These are phyloP conservation scores for Paecilomyces variotii DNA, from an alignment of 2,329 filamentous ascomycete genomes.

Conservation along the genomic window DNA sequence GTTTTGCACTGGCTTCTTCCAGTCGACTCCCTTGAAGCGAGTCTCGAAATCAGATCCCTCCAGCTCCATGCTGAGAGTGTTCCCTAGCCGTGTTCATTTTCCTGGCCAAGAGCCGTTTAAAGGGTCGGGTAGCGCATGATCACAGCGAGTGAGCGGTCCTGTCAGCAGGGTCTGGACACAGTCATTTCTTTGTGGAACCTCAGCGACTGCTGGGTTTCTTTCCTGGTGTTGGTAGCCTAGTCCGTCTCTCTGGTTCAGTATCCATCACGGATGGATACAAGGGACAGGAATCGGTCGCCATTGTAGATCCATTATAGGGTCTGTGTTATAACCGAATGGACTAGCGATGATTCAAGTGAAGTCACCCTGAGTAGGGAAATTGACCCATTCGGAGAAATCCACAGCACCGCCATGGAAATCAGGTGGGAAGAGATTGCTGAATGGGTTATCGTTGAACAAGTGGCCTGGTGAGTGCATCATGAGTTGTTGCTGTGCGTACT, in stretches of 20 bases:
- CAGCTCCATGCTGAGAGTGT: background rate
- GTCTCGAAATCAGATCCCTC: background rate
- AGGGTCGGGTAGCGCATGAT: background rate
- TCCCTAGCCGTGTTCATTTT: background rate
- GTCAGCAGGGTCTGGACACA: background rate
- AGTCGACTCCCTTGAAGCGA: background rate
- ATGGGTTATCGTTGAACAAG: conserved; percentile 26
- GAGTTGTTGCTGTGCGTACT: conserved; percentile 17
- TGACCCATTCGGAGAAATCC: conserved; percentile 35
- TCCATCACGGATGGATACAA: background rate
- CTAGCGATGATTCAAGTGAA: conserved; percentile 10
- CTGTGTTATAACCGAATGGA: background rate
- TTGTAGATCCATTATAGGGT: background rate
- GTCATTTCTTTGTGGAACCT: background rate
- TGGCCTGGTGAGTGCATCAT: conserved; percentile 31
- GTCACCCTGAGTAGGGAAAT: conserved; percentile 20
- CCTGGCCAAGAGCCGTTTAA: background rate
- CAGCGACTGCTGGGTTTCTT: background rate
- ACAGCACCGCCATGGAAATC: conserved; percentile 12
- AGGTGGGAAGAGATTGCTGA: conserved; percentile 27
- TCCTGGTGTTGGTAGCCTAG: background rate
- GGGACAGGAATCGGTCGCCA: background rate
- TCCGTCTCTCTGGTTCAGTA: background rate
- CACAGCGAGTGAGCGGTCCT: background rate
- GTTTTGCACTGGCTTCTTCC: background rate